Base-by-base conservation (phyloP, 2,329 filamentous ascomycete genomes). In the Chaetomiaceae sp. region DNA sequence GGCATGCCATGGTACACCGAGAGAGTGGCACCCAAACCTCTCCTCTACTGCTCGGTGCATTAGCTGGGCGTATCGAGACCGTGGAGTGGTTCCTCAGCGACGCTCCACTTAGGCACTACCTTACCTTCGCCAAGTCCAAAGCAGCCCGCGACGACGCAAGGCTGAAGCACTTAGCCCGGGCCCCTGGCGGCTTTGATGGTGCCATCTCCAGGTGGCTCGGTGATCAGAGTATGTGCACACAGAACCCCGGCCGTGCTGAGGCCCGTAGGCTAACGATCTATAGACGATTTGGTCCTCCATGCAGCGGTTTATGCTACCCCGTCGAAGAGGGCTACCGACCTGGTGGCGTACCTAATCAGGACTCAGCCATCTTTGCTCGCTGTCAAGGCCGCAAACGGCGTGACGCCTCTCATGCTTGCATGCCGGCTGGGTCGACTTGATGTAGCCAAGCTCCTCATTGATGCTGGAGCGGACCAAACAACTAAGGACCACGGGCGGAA, bases 31-130 rank as follows among this genome's bases (percentile, higher is more conserved):
- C 67, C 41, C 67, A 69, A 27, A 70, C 67, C 0, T 76, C 82
- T 2, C 85, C 83, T 3, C 65, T 86, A 8, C 70, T 86, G 1
- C 66, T 74, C 50, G 80, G 82, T 36, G 81, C 78, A 11, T 56
- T 66, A 8, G 56, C 57, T 2, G 79, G 80, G 3, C 83, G 71
- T 17, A 61, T 91, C n/a, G 76, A 83, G 32, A 74, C 75, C 15
- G 78, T 88, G 0, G 81, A 93, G 58, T 94, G 86, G 79, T 87
- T 91, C 61, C 64, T 88, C 45, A 81, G 84, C 47, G 84, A 87
- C 50, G 75, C 78, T 1, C 86, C 88, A 0, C 66, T 78, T 54
- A 73, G 80, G 22, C 71, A 78, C 44, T 93, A 93, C 58, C 64
- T 73, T 20, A 78, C 87, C 37, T 93, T 89, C 59, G 73, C 69